Conservation (phyloP, 805 yeast genomes). For the Candida morakotiae region DNA sequence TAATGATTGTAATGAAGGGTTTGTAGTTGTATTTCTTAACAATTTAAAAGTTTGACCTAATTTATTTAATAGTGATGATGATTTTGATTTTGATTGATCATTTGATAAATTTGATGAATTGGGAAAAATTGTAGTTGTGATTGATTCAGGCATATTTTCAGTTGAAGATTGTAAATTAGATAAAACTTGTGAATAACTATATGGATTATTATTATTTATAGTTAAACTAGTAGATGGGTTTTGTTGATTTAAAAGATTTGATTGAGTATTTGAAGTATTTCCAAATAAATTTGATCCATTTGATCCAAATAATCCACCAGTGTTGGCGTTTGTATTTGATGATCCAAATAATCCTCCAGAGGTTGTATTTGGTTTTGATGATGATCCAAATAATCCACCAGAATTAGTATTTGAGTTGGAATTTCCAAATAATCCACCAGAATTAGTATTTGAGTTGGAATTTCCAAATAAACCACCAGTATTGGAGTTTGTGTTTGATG, state of each 20-base stretch:
- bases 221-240: conserved; percentile 6
- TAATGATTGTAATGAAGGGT: conserved; percentile 11
- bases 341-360: conserved; percentile 21
- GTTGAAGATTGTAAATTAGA: conserved; percentile 15
- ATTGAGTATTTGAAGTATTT: conserved; percentile 3
- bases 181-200: conserved; percentile 24
- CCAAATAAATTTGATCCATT: conserved; percentile 1
- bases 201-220: conserved; percentile 21
- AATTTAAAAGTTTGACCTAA: conserved; percentile 33
- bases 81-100: conserved; percentile 11
- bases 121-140: conserved; percentile 24
- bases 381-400: conserved; percentile 21
- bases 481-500: conserved; percentile 6
- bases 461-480: conserved; percentile 22
- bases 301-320: conserved; percentile 19
- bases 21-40: conserved; percentile 18
- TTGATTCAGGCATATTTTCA: conserved; percentile 28
- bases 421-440: conserved; percentile 23
- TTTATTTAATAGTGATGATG: conserved; percentile 23
- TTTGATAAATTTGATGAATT: conserved; percentile 8
- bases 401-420: conserved; percentile 9
- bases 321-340: conserved; percentile 3
- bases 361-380: conserved; percentile 1
- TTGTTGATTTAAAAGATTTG: conserved; percentile 5
- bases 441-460: conserved; percentile 4